Base-by-base conservation (phyloP, 2,329 filamentous ascomycete species). In the Arthroderma sp. region DNA sequence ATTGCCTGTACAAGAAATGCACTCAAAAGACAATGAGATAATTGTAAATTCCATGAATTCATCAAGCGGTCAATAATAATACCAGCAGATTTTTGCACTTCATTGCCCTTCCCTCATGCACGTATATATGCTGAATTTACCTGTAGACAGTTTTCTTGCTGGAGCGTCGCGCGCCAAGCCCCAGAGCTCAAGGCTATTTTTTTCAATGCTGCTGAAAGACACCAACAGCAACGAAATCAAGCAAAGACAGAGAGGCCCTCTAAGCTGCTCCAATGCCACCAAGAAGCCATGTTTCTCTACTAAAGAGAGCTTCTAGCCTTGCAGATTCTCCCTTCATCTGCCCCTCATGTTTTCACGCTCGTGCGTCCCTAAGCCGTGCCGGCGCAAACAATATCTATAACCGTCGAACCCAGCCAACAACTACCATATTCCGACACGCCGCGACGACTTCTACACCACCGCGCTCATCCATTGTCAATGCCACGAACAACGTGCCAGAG, bases 391-490 rank as follows among this genome's bases (percentile, higher is more conserved):
- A 22, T 22, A 22, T 22, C 15, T 22, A 22, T 22, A 22, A 22
- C 15, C 15, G 15, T 22, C 15, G 15, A 22, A 22, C 15, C 15
- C 15, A 22, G 15, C 15, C 15, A 22, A 22, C 15, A 22, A 22
- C 15, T 22, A 22, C 15, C 15, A 22, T 22, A 22, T 22, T 22
- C 15, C 15, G 15, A 22, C 15, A 43, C 40, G 45, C 37, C 28
- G 47, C 57, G 45, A 61, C 65, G 33, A 61, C 65, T 3, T 62
- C 72, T 44, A 66, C 69, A 22, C 15, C 15, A 22, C 15, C 15
- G n/a, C 71, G 73, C 38, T 61, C 66, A 4, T 71, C 74, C 5
- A 68, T 72, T 6, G 69, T 78, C 50, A 74, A 75, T 56, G 68
- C 69, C 9, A 68, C 68, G 5, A 68, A 68, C 30, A 70, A 69